Percentiles rank a stretch among this genome's conserved stretches.
Conservation (phyloP, 371 early-diverging fungal species). For the Basidiobolus meristosporus region DNA sequence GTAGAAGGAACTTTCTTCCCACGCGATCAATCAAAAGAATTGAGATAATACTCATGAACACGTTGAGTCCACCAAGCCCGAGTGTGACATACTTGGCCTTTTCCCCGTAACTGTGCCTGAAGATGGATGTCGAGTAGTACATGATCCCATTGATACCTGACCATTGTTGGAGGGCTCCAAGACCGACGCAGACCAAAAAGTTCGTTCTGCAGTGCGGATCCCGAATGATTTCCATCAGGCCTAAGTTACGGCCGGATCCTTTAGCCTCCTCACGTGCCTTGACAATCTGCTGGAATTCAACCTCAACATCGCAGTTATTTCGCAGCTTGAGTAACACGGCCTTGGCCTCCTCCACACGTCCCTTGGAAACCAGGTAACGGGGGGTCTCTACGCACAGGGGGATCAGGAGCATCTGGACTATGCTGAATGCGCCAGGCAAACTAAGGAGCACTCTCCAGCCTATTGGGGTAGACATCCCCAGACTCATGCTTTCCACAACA, state of each 20-base stretch:
- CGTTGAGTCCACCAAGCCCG: constrained; percentile 26
- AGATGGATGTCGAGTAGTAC: constrained; percentile 42
- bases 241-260: no score
- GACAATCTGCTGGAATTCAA: constrained; percentile 37
- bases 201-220: constrained; percentile 33
- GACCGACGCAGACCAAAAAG: constrained; percentile 16
- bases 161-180: constrained; percentile 47
- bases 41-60: constrained; percentile 27
- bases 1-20: constrained; percentile 51
- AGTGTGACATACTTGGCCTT: constrained; percentile 24
- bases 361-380: constrained; percentile 36
- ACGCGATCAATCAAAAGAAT: constrained; percentile 40
- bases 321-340: constrained; percentile 28
- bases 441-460: constrained; percentile 46
- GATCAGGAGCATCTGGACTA: constrained; percentile 43
- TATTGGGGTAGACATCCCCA: constrained; percentile 28
- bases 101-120: constrained; percentile 19
- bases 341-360: constrained; percentile 32
- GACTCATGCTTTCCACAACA: constrained; percentile 32
- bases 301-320: constrained; percentile 25
- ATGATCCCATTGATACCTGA: constrained; percentile 75
- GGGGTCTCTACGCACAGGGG: constrained; percentile 62
- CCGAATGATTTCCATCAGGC: constrained; percentile 15
- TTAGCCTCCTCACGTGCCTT: constrained; percentile 1
- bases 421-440: constrained; percentile 33